Conservation (phyloP, 2,329 filamentous ascomycete genomes). For the Didymellaceae sp. region DNA sequence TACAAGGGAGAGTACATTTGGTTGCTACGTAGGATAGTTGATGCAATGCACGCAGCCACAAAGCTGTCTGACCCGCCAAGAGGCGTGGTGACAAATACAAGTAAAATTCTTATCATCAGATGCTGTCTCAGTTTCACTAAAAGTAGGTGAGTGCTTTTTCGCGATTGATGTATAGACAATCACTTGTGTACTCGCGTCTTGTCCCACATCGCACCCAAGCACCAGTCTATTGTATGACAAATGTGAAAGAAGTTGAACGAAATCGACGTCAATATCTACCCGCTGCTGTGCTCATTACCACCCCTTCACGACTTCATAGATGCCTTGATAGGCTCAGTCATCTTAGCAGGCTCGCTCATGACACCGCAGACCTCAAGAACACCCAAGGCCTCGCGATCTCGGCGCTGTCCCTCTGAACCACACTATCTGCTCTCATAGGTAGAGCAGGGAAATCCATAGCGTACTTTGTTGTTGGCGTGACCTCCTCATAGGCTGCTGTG, state of each 20-base stretch:
- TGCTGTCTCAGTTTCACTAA: neutral
- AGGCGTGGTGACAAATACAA: slow-evolving; percentile 18
- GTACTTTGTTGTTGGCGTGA: neutral
- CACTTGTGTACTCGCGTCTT: neutral
- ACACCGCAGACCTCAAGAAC: neutral
- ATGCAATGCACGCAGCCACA: slow-evolving; percentile 3
- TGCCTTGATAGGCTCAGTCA: too few relatives aligned
- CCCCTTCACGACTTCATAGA: too few relatives aligned
- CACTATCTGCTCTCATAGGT: neutral
- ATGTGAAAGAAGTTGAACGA: too few relatives aligned
- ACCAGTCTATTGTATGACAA: too few relatives aligned
- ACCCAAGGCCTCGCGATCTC: neutral
- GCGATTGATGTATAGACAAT: neutral
- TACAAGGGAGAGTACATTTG: neutral
- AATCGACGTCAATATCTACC: too few relatives aligned
- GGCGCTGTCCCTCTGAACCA: neutral
- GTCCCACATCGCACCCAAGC: too few relatives aligned
- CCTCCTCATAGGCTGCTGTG: neutral
- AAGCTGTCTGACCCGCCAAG: slow-evolving; percentile 11
- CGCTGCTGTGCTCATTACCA: too few relatives aligned
- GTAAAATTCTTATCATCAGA: slow-evolving; percentile 3
- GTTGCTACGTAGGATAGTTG: slow-evolving; percentile 20
- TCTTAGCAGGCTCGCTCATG: too few relatives aligned
- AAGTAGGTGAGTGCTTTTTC: neutral
- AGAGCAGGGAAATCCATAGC: slow-evolving; percentile 1